These are phyloP conservation scores for Colletotrichum musicola DNA, from an alignment of 2,329 filamentous ascomycete genomes.

Conservation along the genomic window DNA sequence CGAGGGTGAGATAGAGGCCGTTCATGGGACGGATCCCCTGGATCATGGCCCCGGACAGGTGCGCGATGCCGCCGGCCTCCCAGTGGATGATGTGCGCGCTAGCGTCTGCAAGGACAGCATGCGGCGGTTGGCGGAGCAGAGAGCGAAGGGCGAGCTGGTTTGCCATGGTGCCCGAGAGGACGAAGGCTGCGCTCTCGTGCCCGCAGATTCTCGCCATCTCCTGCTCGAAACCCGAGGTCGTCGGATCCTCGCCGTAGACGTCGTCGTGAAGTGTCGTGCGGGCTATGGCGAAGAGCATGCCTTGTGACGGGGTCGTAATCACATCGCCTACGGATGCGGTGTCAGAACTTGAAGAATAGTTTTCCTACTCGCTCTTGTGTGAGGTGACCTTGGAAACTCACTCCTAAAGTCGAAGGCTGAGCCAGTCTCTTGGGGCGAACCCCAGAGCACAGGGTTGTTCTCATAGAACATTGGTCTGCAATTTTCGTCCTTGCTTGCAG, in stretches of 20 bases:
- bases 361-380: background rate
- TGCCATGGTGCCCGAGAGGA: constrained; percentile 85
- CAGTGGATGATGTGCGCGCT: constrained; percentile 76
- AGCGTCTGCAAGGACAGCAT: constrained; percentile 77
- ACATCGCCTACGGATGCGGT: constrained; percentile 65
- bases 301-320: constrained; percentile 75
- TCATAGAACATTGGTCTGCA: background rate
- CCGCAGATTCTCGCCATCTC: constrained; percentile 70
- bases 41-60: constrained; percentile 74
- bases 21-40: constrained; percentile 57
- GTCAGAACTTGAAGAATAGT: background rate
- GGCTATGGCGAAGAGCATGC: constrained; percentile 79
- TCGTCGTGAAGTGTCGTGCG: constrained; percentile 81
- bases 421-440: constrained; percentile 25
- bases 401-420: constrained; percentile 38
- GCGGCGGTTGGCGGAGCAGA: constrained; percentile 77
- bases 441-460: constrained; percentile 36
- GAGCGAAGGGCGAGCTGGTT: constrained; percentile 82
- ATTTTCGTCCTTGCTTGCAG: background rate
- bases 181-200: constrained; percentile 77
- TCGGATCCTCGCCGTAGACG: constrained; percentile 78
- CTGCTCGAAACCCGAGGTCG: constrained; percentile 75
- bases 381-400: constrained; percentile 1
- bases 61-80: constrained; percentile 69
- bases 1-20: constrained; percentile 55